Percentiles rank a stretch among this genome's conserved stretches.
These are phyloP conservation scores for Oryza brachyantha DNA, from an alignment of 176 grass and related monocot species.

Conservation along the genomic window DNA sequence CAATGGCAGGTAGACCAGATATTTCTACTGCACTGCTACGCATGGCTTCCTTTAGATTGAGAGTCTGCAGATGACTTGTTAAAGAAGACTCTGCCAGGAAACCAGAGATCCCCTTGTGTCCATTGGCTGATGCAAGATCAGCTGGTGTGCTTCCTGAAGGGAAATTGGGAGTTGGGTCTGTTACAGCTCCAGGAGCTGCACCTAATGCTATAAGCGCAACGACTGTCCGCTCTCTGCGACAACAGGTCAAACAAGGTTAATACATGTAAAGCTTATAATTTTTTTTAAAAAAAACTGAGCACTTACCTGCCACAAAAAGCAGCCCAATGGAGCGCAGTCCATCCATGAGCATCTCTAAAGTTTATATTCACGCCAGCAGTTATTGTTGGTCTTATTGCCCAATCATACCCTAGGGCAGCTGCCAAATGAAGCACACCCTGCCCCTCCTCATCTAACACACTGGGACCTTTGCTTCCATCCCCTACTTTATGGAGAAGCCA, in stretches of 20 bases:
- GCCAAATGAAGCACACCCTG: conserved; percentile 86
- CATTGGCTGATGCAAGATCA: conserved; percentile 91
- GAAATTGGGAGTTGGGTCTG: conserved; percentile 82
- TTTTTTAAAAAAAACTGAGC: too few relatives aligned
- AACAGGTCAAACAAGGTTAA: conserved; percentile 35
- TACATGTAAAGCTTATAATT: neutral
- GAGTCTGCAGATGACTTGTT: conserved; percentile 70
- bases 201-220: conserved; percentile 71
- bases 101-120: conserved; percentile 90
- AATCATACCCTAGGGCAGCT: conserved; percentile 85
- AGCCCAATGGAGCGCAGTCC: conserved; percentile 97
- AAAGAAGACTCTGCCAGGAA: conserved; percentile 91
- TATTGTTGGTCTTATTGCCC: conserved; percentile 75
- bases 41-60: conserved; percentile 73
- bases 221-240: conserved; percentile 77
- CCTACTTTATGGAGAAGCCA: conserved; percentile 82
- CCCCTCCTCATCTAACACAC: conserved; percentile 79
- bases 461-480: conserved; percentile 51
- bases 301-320: conserved; percentile 87
- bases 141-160: conserved; percentile 81
- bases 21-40: conserved; percentile 42
- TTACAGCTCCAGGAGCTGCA: conserved; percentile 81
- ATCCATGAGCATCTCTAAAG: conserved; percentile 80
- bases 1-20: conserved; percentile 49
- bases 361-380: conserved; percentile 77